phyloP scores from a whole-genome alignment of 1,284 basidiomycete species.

The Irpex sp. region DNA sequence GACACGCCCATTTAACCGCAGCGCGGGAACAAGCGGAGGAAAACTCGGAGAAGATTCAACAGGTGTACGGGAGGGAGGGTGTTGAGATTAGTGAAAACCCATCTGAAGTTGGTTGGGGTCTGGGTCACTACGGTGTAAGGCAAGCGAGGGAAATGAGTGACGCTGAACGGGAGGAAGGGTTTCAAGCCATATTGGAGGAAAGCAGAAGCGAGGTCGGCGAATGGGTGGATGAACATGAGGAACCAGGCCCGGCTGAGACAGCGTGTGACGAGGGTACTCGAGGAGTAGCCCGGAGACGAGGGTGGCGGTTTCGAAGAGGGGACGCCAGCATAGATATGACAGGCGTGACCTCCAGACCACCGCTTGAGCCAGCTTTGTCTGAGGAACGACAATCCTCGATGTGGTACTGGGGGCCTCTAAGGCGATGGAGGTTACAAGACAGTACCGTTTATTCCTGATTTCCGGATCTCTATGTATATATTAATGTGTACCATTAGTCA shows the following conservation, averaged over 20 bases:
- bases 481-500: not conserved
- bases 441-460: conserved; percentile 57
- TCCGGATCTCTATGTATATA: conserved; percentile 1
- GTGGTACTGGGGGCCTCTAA: conserved; percentile 79
- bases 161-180: conserved; percentile 14
- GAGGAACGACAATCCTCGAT: conserved; percentile 34
- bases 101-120: conserved; percentile 56
- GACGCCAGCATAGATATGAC: conserved; percentile 10
- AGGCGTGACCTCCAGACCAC: conserved; percentile 7
- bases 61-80: conserved; percentile 46
- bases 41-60: conserved; percentile 56
- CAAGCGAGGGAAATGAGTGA: conserved; percentile 12
- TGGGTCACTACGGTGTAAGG: conserved; percentile 67
- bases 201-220: conserved; percentile 4
- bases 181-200: conserved; percentile 14
- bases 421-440: conserved; percentile 71
- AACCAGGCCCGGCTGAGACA: not conserved
- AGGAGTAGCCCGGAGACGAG: not conserved
- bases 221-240: conserved; percentile 1
- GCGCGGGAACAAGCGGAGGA: conserved; percentile 64
- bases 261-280: conserved; percentile 7
- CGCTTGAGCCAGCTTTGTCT: not conserved
- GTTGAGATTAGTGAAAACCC: conserved; percentile 19
- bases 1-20: conserved; percentile 64
- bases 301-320: conserved; percentile 10